Base-by-base conservation (phyloP, 73 alveolate species). In the Effrenium voratum region DNA sequence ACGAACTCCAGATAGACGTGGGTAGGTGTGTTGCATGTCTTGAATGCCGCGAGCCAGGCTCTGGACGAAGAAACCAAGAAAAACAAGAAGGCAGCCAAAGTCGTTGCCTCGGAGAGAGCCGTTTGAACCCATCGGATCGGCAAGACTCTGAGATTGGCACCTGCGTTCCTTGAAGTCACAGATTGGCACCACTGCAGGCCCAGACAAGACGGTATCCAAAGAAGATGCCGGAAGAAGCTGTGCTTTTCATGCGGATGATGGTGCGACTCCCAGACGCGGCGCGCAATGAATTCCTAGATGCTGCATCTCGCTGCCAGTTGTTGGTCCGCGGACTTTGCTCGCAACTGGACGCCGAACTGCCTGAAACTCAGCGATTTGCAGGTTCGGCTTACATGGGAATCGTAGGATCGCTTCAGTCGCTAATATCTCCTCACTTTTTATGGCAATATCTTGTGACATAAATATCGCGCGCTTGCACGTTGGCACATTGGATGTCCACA, bases 211-310 rank as follows among this genome's bases (percentile, higher is more conserved):
- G 98, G 80, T 91, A 91, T 73, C 98, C 98, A 28, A 73, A 70
- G 98, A 70, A 91, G 91, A 91, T 91, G 98, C 98, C 98, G 63
- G 91, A 47, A 44, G 98, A 91, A 50, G 88, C 91, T 2, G 98
- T 91, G 46, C 52, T 91, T 28, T 91, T 91, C 34, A 43, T 91
- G 66, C 91, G 98, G 50, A 91, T 91, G 98, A 75, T 91, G 91
- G 91, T 43, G 50, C 34, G 50, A 81, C 10, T 34, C 92, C 47
- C 2, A 79, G 90, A 5, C 32, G 28, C 30, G 12, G 63, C 2
- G 19, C 63, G 19, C 19, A 8, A 52, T 52, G 8, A 52, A 52
- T 52, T 52, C 26, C 19, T 52, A 19, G 63, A 19, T 52, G 8
- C 19, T 52, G 63, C 63, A 12, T 8, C 10, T 73, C 26, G 1